These are phyloP conservation scores for Boeremia exigua DNA, from an alignment of 2,329 filamentous ascomycete genomes.

Conservation along the genomic window DNA sequence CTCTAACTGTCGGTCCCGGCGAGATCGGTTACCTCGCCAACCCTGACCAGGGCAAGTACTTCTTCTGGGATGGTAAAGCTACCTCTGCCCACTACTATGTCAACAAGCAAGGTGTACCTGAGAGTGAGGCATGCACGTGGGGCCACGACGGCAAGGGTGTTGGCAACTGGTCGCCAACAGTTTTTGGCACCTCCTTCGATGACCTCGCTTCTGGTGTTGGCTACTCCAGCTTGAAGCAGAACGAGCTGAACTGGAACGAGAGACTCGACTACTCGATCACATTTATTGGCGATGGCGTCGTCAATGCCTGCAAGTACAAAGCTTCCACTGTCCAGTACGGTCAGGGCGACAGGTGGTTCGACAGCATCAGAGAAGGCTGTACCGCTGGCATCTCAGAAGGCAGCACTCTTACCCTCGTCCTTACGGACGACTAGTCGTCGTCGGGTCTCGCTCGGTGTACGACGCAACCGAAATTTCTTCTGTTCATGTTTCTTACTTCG, in stretches of 20 bases:
- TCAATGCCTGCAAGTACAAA: conserved; percentile 63
- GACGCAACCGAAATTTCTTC: neutral
- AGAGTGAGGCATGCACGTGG: conserved; percentile 80
- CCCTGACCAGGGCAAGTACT: conserved; percentile 75
- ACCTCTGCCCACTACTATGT: conserved; percentile 98
- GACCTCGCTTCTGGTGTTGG: conserved; percentile 55
- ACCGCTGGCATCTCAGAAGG: conserved; percentile 55
- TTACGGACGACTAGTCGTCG: conserved; percentile 31
- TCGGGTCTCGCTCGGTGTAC: neutral
- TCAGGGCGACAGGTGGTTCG: conserved; percentile 50
- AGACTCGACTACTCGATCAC: conserved; percentile 79
- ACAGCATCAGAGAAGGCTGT: conserved; percentile 67
- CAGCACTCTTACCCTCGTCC: conserved; percentile 35
- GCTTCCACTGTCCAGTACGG: conserved; percentile 70
- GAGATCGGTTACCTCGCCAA: conserved; percentile 71
- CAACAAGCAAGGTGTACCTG: conserved; percentile 76
- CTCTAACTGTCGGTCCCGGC: conserved; percentile 69
- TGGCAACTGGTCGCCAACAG: conserved; percentile 88
- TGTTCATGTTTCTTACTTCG: conserved; percentile 8
- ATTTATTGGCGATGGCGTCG: conserved; percentile 70
- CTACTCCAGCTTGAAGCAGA: conserved; percentile 86
- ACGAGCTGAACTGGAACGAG: conserved; percentile 72
- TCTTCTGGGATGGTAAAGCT: conserved; percentile 72
- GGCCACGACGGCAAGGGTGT: conserved; percentile 61
- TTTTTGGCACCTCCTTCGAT: conserved; percentile 78